These are phyloP conservation scores for Wickerhamomyces subpelliculosus DNA, from an alignment of 805 yeast species.

Conservation along the genomic window DNA sequence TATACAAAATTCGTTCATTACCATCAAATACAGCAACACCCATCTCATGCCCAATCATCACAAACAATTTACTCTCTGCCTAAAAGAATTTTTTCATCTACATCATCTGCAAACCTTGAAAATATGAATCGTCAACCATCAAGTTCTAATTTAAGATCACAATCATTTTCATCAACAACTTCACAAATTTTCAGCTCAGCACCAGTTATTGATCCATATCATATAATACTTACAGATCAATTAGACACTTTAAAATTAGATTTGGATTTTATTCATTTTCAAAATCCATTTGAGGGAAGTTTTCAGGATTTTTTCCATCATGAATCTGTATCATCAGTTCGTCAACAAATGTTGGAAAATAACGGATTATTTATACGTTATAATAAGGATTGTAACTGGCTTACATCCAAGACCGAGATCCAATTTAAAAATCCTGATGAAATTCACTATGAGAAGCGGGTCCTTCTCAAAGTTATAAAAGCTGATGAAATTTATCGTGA, in stretches of 20 bases:
- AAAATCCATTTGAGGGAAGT: constrained; percentile 8
- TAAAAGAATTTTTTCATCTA: constrained; percentile 17
- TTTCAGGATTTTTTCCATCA: neutral
- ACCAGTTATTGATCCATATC: constrained; percentile 28
- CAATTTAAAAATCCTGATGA: neutral
- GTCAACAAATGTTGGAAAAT: constrained; percentile 13
- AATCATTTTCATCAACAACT: constrained; percentile 18
- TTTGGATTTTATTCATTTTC: constrained; percentile 4
- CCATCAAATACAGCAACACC: constrained; percentile 22
- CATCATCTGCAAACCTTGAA: constrained; percentile 18
- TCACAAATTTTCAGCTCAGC: constrained; percentile 16
- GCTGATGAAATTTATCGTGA: constrained; percentile 33
- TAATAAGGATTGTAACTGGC: constrained; percentile 20
- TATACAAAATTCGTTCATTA: constrained; percentile 47
- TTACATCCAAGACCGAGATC: constrained; percentile 20
- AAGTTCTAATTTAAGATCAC: constrained; percentile 8
- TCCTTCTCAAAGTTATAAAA: constrained; percentile 29
- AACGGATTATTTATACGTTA: constrained; percentile 29
- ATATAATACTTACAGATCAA: constrained; percentile 25
- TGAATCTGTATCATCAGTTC: neutral
- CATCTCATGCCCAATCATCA: too few species aligned
- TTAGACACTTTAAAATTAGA: constrained; percentile 16
- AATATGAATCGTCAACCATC: constrained; percentile 1
- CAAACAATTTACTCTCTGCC: constrained; percentile 13
- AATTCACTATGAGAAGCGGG: constrained; percentile 1